Evolutionary conservation across 805 yeast species (phyloP), one percentile per base, ranked within the genome.

Genomic region (Saccharomycopsis selenospora): DNA sequence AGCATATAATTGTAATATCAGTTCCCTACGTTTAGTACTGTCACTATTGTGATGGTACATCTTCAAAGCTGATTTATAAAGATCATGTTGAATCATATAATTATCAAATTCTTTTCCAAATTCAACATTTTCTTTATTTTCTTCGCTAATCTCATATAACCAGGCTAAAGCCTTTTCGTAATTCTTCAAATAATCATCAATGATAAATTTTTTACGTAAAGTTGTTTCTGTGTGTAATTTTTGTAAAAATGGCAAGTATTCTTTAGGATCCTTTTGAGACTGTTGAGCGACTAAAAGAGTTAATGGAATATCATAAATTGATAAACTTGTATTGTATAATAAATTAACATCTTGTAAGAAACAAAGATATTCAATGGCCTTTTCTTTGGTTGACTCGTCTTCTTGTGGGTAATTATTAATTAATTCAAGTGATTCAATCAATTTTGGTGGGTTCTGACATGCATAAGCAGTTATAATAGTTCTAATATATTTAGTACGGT

Each of bases 201-300:
- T 85, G 60, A 79, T 64, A 60, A 86, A 90, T 59, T 76, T 74
- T 55, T 81, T 78, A 52, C 95, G 77, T 48, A 79, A 64, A 4
- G 77, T 81, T 0, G 76, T 67, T 63, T 83, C 85, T 36, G 76
- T 77, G 56, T 86, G 83, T 47, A 93, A 69, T 43, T 80, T 74
- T 59, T 88, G 95, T 55, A 93, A 72, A 64, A 93, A 93, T 45
- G 99, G 96, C 46, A 93, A 68, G 57, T 93, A 93, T 65, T 93
- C 99, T 59, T 90, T 88, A 22, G 99, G 99, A 67, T 93, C 99
- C 72, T 84, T 90, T 65, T 91, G 98, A 0, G 97, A 89, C 60
- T 89, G 93, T 62, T 95, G 98, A 0, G 99, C 99, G 51, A 93
- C 81, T 10, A 76, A 72, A 49, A 93, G 72, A 0, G 98, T 78